Conservation (phyloP, 164 flowering plant species). For the Vitis amurensis region DNA sequence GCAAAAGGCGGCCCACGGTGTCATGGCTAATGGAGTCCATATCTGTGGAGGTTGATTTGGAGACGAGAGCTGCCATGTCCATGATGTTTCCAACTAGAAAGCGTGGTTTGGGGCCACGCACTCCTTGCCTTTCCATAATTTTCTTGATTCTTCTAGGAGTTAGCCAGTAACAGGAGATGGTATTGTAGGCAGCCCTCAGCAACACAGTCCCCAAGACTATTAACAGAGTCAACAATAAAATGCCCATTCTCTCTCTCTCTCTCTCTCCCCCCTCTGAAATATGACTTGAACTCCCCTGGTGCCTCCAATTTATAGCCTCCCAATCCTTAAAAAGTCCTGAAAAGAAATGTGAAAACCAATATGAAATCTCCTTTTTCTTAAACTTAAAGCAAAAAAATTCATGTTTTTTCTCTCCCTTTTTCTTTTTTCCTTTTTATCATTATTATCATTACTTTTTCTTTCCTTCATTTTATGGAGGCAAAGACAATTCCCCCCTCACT, state of each 20-base stretch:
- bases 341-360: too few relatives aligned
- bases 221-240: conserved; percentile 17
- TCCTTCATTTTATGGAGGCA: too few relatives aligned
- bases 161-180: conserved; percentile 61
- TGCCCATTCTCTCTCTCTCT: conserved; percentile 8
- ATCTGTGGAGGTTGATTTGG: conserved; percentile 61
- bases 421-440: too few relatives aligned
- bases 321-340: too few relatives aligned
- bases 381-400: too few relatives aligned
- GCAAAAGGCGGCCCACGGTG: conserved; percentile 76
- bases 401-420: too few relatives aligned
- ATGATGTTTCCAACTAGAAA: conserved; percentile 71
- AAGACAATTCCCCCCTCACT: too few relatives aligned
- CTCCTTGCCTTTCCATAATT: conserved; percentile 91
- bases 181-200: conserved; percentile 34
- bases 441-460: too few relatives aligned
- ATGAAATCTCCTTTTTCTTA: too few relatives aligned
- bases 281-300: too few relatives aligned
- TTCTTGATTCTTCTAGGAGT: conserved; percentile 79
- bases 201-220: conserved; percentile 16
- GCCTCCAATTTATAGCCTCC: too few relatives aligned
- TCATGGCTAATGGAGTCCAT: conserved; percentile 67
- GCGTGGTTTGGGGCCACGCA: conserved; percentile 84
- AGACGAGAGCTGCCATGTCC: conserved; percentile 62
- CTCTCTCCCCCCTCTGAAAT: too few relatives aligned